Conservation (phyloP, 495 filamentous ascomycete species). For the Xylaria flabelliformis region DNA sequence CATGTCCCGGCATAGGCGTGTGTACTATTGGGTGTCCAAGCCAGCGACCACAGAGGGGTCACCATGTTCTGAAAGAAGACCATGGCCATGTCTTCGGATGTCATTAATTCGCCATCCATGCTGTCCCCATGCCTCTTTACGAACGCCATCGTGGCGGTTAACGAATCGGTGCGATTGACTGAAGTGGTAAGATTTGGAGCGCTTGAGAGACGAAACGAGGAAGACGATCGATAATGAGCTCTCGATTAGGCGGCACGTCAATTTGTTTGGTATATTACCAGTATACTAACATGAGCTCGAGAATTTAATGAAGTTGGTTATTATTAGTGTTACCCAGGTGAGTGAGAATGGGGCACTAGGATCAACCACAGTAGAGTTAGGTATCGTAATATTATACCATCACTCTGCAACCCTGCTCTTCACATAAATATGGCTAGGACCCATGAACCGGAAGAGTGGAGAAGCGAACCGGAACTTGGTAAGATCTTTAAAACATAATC, state of each 20-base stretch:
- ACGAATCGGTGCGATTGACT: not conserved
- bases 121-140: slow-evolving; percentile 5
- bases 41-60: slow-evolving; percentile 69
- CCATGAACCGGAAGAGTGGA: not conserved
- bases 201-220: not conserved
- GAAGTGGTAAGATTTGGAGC: not conserved
- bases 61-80: slow-evolving; percentile 63
- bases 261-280: not conserved
- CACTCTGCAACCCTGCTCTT: not conserved
- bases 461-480: not conserved
- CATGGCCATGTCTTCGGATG: slow-evolving; percentile 34
- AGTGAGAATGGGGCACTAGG: not conserved
- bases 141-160: not conserved
- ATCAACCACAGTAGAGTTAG: not conserved
- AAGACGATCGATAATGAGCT: not conserved
- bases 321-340: not conserved
- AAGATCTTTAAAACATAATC: slow-evolving; percentile 5
- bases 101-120: slow-evolving; percentile 10
- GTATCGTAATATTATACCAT: not conserved
- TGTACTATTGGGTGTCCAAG: slow-evolving; percentile 67
- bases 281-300: not conserved
- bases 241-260: not conserved
- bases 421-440: not conserved
- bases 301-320: not conserved
- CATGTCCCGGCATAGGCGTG: slow-evolving; percentile 77